Evolutionary conservation across 2,329 filamentous ascomycete species (phyloP).

Genomic region (Paecilomyces fulvus): DNA sequence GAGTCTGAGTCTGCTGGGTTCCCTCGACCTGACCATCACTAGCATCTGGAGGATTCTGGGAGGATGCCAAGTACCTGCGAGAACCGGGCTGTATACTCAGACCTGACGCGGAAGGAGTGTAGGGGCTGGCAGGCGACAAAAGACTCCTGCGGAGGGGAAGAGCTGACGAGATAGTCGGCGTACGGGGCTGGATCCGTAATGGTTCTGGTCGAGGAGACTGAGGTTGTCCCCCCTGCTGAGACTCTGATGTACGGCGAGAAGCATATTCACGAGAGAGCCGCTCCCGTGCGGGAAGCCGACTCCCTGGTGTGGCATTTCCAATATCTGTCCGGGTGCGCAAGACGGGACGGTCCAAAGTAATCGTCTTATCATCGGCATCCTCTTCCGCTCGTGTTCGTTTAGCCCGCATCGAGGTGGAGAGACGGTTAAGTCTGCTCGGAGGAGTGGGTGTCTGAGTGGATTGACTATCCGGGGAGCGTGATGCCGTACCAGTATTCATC

Average conservation of each 20-base stretch:
- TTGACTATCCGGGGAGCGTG: conserved; percentile 17
- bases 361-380: conserved; percentile 21
- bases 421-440: conserved; percentile 29
- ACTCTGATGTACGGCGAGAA: conserved; percentile 16
- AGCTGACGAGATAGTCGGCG: conserved; percentile 22
- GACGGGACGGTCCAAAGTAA: conserved; percentile 26
- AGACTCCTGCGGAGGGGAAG: conserved; percentile 32
- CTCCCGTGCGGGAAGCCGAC: conserved; percentile 24
- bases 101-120: conserved; percentile 27
- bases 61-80: conserved; percentile 27
- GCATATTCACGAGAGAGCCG: conserved; percentile 22
- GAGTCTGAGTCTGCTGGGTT: conserved; percentile 19
- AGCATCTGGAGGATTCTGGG: conserved; percentile 8
- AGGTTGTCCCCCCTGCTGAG: conserved; percentile 17
- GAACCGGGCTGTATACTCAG: conserved; percentile 35
- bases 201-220: conserved; percentile 9
- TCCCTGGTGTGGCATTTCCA: conserved; percentile 17
- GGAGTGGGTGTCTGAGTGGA: conserved; percentile 21
- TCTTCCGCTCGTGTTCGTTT: conserved; percentile 31
- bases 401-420: conserved; percentile 30
- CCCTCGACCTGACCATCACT: conserved; percentile 12
- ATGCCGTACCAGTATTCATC: conserved; percentile 14
- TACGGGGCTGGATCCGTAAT: conserved; percentile 15
- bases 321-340: conserved; percentile 38
- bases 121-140: conserved; percentile 20